Evolutionary conservation across 2,329 filamentous ascomycete species (phyloP).

Genomic region (Calonectria crousiana): DNA sequence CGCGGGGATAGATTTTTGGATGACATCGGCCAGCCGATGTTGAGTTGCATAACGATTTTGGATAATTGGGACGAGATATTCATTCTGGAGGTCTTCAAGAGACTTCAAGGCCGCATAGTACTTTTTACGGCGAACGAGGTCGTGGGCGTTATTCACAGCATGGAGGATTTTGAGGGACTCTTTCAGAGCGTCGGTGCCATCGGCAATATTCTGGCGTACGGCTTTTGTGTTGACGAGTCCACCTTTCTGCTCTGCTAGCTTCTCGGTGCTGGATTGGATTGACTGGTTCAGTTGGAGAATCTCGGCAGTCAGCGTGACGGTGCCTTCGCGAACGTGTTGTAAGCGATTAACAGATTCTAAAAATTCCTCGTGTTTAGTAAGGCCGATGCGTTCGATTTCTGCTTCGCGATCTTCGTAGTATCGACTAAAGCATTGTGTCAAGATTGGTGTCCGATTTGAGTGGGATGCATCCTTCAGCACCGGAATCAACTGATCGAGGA

Average conservation of each 20-base stretch:
- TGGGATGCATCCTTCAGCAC: conserved; percentile 90
- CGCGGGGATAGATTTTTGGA: conserved; percentile 93
- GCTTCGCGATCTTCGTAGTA: conserved; percentile 89
- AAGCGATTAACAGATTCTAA: conserved; percentile 93
- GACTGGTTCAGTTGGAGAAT: conserved; percentile 94
- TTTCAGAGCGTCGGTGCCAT: conserved; percentile 87
- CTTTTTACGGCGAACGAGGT: conserved; percentile 90
- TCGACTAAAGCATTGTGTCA: conserved; percentile 77
- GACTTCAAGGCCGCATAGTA: conserved; percentile 96
- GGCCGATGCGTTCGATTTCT: conserved; percentile 94
- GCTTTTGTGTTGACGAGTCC: conserved; percentile 91
- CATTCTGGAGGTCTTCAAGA: conserved; percentile 94
- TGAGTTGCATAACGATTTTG: conserved; percentile 90
- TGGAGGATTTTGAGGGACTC: conserved; percentile 93
- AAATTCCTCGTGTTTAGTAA: conserved; percentile 97
- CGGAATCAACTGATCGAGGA: conserved; percentile 94
- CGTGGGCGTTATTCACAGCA: conserved; percentile 93
- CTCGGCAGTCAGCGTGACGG: conserved; percentile 87
- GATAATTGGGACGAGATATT: conserved; percentile 81
- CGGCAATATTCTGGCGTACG: conserved; percentile 94
- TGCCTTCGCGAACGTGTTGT: conserved; percentile 91
- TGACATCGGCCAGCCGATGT: conserved; percentile 94
- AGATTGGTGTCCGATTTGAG: conserved; percentile 77
- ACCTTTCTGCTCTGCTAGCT: conserved; percentile 93
- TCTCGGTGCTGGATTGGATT: conserved; percentile 94